These are phyloP conservation scores for Phlyctochytrium planicorne DNA, from an alignment of 192 early-diverging fungal species.

Conservation along the genomic window DNA sequence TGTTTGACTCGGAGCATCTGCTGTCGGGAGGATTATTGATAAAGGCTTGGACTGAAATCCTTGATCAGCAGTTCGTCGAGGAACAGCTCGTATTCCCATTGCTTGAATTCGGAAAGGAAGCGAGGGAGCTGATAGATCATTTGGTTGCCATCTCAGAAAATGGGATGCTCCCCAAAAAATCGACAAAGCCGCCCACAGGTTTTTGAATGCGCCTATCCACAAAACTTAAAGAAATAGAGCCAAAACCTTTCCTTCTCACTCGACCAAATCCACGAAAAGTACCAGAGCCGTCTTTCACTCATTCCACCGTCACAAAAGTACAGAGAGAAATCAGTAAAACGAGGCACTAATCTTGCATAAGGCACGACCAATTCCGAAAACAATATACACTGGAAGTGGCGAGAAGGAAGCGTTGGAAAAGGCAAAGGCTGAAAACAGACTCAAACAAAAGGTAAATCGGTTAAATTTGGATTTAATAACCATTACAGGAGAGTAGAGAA, in stretches of 20 bases:
- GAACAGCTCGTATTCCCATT: conserved; percentile 38
- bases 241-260: conserved; percentile 47
- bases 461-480: background rate
- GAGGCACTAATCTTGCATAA: conserved; percentile 14
- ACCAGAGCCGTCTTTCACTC: conserved; percentile 29
- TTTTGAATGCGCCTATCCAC: background rate
- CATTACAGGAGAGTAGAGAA: background rate
- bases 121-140: conserved; percentile 25
- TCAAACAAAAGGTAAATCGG: conserved; percentile 25
- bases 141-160: conserved; percentile 27
- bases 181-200: conserved; percentile 31
- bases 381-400: conserved; percentile 32
- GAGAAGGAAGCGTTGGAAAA: conserved; percentile 42
- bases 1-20: conserved; percentile 42
- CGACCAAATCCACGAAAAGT: conserved; percentile 35
- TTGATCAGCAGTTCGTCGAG: conserved; percentile 29
- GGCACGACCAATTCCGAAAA: conserved; percentile 41
- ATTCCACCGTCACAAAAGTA: conserved; percentile 38
- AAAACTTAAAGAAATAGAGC: conserved; percentile 8
- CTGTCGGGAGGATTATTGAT: conserved; percentile 27
- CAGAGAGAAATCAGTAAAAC: conserved; percentile 2
- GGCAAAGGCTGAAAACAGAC: conserved; percentile 39
- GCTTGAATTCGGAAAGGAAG: conserved; percentile 24
- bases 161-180: conserved; percentile 42
- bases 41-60: conserved; percentile 32